Evolutionary conservation across 495 filamentous ascomycete species (phyloP).

Genomic region (Penicillium waksmanii): DNA sequence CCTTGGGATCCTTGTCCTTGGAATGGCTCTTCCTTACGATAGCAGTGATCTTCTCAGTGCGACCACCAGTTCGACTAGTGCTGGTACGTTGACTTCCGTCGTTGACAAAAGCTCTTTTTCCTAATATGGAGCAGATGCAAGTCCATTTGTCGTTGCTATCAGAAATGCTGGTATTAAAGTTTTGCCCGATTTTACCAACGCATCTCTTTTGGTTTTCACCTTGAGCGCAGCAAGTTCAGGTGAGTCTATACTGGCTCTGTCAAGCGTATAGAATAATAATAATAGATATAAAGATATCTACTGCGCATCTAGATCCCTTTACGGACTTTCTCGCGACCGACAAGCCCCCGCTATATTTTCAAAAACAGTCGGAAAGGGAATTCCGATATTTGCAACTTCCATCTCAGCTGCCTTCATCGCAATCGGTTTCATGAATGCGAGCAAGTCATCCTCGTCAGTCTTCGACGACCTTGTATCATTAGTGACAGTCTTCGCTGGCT

Average conservation of each 20-base stretch:
- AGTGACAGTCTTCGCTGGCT: neutral
- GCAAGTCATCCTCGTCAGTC: neutral
- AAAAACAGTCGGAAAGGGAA: neutral
- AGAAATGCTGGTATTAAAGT: conserved; percentile 60
- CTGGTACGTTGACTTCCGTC: conserved; percentile 16
- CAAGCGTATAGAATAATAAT: neutral
- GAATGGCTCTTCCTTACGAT: conserved; percentile 66
- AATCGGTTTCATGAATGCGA: neutral
- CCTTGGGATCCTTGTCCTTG: conserved; percentile 71
- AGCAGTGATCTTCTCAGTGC: conserved; percentile 47
- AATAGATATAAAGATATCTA: neutral
- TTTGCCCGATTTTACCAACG: neutral
- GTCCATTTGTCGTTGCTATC: conserved; percentile 77
- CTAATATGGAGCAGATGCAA: conserved; percentile 23
- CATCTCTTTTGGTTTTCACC: neutral
- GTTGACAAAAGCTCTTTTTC: neutral
- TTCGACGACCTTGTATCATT: neutral
- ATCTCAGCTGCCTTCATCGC: neutral
- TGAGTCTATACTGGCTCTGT: neutral
- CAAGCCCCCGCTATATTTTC: neutral
- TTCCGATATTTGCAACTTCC: neutral
- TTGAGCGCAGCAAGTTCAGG: neutral
- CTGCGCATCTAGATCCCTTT: neutral
- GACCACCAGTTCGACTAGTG: conserved; percentile 53
- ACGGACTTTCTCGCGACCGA: neutral